Percentiles rank a stretch among this genome's conserved stretches.
Evolutionary conservation across 1,284 basidiomycete species (phyloP).

Genomic region (Cryptococcus hybrid): DNA sequence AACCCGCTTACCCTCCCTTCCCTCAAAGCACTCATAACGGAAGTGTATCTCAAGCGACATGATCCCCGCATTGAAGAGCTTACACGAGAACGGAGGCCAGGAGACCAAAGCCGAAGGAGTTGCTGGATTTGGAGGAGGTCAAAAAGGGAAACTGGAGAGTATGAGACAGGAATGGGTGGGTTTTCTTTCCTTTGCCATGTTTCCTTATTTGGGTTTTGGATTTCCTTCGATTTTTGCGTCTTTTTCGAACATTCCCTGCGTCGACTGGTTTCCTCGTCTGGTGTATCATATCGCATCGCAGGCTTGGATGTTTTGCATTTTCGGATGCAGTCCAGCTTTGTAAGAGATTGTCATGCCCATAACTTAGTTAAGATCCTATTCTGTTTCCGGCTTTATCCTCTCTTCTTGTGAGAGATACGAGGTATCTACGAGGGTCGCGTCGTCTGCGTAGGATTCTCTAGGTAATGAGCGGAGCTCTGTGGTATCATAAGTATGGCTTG

Average conservation of each 20-base stretch:
- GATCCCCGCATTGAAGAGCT: slow-evolving; percentile 68
- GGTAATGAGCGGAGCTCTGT: no score
- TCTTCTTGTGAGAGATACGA: slow-evolving; percentile 2
- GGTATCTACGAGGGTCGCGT: no score
- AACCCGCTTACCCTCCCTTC: slow-evolving; percentile 63
- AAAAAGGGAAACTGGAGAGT: slow-evolving; percentile 68
- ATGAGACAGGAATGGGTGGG: slow-evolving; percentile 79
- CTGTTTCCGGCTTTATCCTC: neutral
- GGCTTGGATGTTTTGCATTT: neutral
- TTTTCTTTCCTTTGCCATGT: slow-evolving; percentile 11
- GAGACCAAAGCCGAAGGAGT: slow-evolving; percentile 69
- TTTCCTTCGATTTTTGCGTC: no score
- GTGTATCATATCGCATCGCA: no score
- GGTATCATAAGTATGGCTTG: no score
- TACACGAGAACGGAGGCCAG: slow-evolving; percentile 63
- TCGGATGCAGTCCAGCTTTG: no score
- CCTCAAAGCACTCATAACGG: slow-evolving; percentile 64
- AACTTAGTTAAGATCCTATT: no score
- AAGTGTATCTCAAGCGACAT: slow-evolving; percentile 71
- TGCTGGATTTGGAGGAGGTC: slow-evolving; percentile 68
- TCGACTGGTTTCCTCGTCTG: no score
- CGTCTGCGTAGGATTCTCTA: no score
- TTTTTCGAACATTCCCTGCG: no score
- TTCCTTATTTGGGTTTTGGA: neutral
- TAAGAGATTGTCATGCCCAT: no score